phyloP scores from a whole-genome alignment of 2,329 filamentous ascomycete species.

The Cercospora sp. region DNA sequence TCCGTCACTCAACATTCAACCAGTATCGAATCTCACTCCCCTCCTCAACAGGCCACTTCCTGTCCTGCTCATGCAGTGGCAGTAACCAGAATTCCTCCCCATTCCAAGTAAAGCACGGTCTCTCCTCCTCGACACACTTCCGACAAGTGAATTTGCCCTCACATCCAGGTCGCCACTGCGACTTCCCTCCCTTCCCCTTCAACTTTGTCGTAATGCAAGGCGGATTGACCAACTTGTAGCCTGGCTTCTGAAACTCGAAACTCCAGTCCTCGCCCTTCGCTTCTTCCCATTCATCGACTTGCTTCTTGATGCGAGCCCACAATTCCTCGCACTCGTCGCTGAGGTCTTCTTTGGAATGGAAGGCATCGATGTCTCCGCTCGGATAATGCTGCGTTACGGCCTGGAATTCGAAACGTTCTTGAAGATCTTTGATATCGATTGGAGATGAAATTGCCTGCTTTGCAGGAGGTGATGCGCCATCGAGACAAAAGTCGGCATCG shows the following conservation, averaged over 20 bases:
- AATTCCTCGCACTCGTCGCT: constrained; percentile 22
- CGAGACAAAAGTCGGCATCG: constrained; percentile 13
- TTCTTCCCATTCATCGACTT: constrained; percentile 28
- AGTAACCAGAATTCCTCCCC: constrained; percentile 32
- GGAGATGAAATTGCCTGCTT: constrained; percentile 1
- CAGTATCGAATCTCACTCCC: constrained; percentile 31
- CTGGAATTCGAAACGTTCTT: constrained; percentile 28
- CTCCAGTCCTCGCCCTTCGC: constrained; percentile 27
- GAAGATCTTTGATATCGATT: constrained; percentile 12
- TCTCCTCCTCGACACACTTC: constrained; percentile 27
- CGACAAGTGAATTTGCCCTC: constrained; percentile 32
- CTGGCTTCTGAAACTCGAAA: constrained; percentile 27
- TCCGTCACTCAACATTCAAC: constrained; percentile 27
- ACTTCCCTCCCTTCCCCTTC: constrained; percentile 20
- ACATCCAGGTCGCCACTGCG: constrained; percentile 27
- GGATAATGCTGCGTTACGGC: constrained; percentile 22
- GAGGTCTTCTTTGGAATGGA: constrained; percentile 20
- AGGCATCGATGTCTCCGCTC: constrained; percentile 18
- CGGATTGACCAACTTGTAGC: constrained; percentile 6
- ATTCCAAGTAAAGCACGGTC: constrained; percentile 30
- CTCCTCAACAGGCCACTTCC: constrained; percentile 23
- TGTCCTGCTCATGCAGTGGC: constrained; percentile 33
- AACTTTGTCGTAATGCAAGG: constrained; percentile 31
- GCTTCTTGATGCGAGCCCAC: constrained; percentile 26
- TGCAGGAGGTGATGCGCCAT: not conserved